Base-by-base conservation (phyloP, 176 grass and related monocot species). In the Puccinellia tenuiflora region DNA sequence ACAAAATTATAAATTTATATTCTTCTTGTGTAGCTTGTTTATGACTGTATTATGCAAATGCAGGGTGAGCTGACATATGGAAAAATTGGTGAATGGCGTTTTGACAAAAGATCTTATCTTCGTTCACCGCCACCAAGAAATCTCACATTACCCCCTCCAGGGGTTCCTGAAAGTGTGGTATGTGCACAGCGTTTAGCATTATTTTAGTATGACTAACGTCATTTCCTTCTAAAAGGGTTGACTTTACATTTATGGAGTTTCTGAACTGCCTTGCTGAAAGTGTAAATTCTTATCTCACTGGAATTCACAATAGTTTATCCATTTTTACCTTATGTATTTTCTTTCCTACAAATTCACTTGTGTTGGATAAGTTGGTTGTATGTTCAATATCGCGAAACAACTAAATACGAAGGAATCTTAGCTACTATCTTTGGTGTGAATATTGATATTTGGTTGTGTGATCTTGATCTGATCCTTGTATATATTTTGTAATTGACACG, bases 81-180 rank as follows among this genome's bases (percentile, higher is more conserved):
- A 51, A 97, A 94, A 91, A 86, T 88, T 47, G 94, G 94, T 11
- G 94, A 97, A 81, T 97, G 94, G 91, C 91, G 89, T 56, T 97
- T 97, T 91, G 94, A 97, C 79, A 97, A 97, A 88, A 93, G 97
- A 96, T 86, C 93, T 29, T 94, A 92, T 82, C 85, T 99, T 76
- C 90, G 46, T 56, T 90, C 85, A 77, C 89, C 91, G 47, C 93
- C 91, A 76, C 93, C 97, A 73, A 99, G 89, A 84, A 99, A 99
- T 90, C 89, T 99, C 64, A 67, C 91, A 12, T 85, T 94, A 33
- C 93, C 97, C 14, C 97, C 97, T 89, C 93, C 88, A 73, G 88
- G 97, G 81, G 97, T 99, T 57, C 97, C 93, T 76, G 97, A 99
- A 96, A 99, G 97, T 89, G 97, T 99, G 97, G 97, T 99, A 93